Percentiles rank a stretch among this genome's conserved stretches.
Conservation (phyloP, 2,329 filamentous ascomycete genomes). For the Penicillium sclerotiorum region DNA sequence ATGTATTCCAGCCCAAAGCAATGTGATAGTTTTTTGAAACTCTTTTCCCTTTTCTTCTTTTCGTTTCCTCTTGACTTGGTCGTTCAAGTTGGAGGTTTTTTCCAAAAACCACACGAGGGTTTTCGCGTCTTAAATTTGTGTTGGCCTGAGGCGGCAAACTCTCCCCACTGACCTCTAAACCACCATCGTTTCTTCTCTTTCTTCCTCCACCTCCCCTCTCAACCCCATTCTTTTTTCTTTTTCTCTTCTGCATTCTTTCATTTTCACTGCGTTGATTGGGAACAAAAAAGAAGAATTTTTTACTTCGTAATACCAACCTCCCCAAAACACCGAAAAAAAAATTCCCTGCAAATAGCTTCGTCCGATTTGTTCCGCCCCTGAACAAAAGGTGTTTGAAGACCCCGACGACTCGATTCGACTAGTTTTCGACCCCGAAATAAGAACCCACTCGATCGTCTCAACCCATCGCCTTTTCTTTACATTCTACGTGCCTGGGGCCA, state of each 20-base stretch:
- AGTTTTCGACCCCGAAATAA: conserved; percentile 7
- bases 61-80: neutral
- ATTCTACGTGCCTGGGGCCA: conserved; percentile 1
- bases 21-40: neutral
- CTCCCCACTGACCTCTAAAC: conserved; percentile 19
- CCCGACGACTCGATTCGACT: conserved; percentile 15
- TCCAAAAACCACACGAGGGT: too few species aligned
- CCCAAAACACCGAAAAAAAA: conserved; percentile 12
- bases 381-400: conserved; percentile 25
- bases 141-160: conserved; percentile 16
- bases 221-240: conserved; percentile 25
- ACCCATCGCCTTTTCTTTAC: neutral
- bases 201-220: conserved; percentile 19
- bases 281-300: conserved; percentile 14
- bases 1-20: neutral
- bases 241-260: conserved; percentile 32
- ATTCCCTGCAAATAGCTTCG: conserved; percentile 24
- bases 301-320: conserved; percentile 3
- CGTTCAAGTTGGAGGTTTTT: too few species aligned
- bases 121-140: too few species aligned
- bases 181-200: conserved; percentile 25
- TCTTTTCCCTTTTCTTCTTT: neutral
- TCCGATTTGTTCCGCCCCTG: conserved; percentile 29
- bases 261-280: conserved; percentile 31
- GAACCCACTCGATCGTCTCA: conserved; percentile 3